Evolutionary conservation across 306 rosid species (phyloP), one percentile per base, ranked within the genome.

Genomic region (Pyrus pyrifolia): DNA sequence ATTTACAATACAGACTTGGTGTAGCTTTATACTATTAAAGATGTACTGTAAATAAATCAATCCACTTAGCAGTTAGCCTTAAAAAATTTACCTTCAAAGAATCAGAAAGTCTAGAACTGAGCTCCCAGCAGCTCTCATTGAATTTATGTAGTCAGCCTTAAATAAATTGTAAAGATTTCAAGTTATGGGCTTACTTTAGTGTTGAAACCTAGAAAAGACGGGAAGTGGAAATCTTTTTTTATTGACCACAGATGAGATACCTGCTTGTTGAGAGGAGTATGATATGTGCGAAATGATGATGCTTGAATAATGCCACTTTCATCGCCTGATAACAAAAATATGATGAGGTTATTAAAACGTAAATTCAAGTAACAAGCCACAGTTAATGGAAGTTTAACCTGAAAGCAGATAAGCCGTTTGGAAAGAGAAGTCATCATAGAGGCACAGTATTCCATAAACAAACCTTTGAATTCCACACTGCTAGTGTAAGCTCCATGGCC

Each of bases 401-500:
- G n/a, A 51, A 40, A 42, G 64, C 64, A 71, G 18, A 27, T 22
- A 25, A 35, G 22, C 9, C 8, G 40, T 46, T 51, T 46, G 53
- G 78, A 73, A 77, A 8, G 12, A 22, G 27, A 57, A 57, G 63
- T 78, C 77, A 60, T 72, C 29, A 55, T 75, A 27, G 57, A 29
- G 78, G 75, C 45, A 55, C 38, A 45, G 18, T 31, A 69, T 67
- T 61, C 73, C 74, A 75, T 84, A 77, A 79, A 75, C 81, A 70
- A 55, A 92, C 99, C 99, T 88, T 86, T 82, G 73, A 95, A 84
- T 72, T 95, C 97, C 78, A 95, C 93, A 83, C 99, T 95, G 85
- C 85, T 92, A 77, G 97, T 89, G 85, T 91, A 95, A 65, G 97
- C 99, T 81, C 99, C 99, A 60, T 92, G 99, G 85, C 99, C 99